Base-by-base conservation (phyloP, 2,329 filamentous ascomycete genomes). In the Fusarium equiseti region DNA sequence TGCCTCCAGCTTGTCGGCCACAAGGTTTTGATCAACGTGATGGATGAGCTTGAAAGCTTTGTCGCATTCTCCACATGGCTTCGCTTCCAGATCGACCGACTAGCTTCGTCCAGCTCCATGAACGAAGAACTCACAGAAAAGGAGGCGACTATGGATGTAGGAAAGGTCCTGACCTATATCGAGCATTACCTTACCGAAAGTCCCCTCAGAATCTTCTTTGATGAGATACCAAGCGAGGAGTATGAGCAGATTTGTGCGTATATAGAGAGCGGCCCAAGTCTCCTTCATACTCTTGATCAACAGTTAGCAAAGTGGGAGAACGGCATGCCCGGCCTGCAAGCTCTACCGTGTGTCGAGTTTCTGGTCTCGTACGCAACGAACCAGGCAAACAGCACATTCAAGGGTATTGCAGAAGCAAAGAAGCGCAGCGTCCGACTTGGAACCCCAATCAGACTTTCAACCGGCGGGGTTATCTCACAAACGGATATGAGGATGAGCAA, bases 41-140 rank as follows among this genome's bases (percentile, higher is more conserved):
- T 92, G 76, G 89, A 92, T 59, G 95, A 98, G 79, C 87, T 95
- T 18, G 87, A 90, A 27, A 87, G 94, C 52, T 98, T 97, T 75
- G 79, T 83, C 4, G 86, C 89, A 8, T 98, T 98, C 77, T 95
- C 93, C 1, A 85, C 86, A 56, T 98, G 95, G 95, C 83, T 98
- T 53, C 89, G 91, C 35, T 88, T 94, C 74, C 90, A 95, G 75
- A 95, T 97, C 63, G 93, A 97, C 70, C 88, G 91, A 16, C 87
- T 95, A 48, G 88, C 89, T 8, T 89, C 91, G 6, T 83, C 77
- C 81, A 92, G 72, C 83, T 73, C 89, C 0, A 84, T 85, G 18
- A 86, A 85, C 10, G 90, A 94, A 24, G 95, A 98, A 69, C 84
- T 92, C 46, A 87, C 90, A 26, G 94, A 95, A 65, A 92, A 92